A percentile compares a stretch with the other conserved stretches of the same genome.
phyloP scores from a whole-genome alignment of 2,329 filamentous ascomycete genomes.

The Colletotrichum shisoi region DNA sequence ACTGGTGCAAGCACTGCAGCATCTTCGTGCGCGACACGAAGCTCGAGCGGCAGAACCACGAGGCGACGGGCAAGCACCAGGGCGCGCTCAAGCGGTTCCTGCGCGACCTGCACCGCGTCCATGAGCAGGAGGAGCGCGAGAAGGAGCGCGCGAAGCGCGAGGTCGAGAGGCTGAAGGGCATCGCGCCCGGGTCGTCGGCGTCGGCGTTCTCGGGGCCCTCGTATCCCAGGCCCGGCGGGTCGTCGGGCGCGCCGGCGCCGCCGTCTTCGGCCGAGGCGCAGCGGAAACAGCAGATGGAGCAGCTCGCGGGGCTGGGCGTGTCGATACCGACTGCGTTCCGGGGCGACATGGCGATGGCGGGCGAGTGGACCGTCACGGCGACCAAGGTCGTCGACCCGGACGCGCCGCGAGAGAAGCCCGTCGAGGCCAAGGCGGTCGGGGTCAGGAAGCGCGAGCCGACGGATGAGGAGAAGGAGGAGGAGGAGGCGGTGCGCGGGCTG shows the following conservation, averaged over 20 bases:
- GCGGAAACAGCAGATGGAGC: constrained; percentile 82
- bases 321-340: constrained; percentile 80
- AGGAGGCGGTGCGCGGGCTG: constrained; percentile 64
- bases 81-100: constrained; percentile 86
- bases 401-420: constrained; percentile 50
- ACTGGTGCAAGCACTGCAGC: constrained; percentile 98
- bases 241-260: constrained; percentile 35
- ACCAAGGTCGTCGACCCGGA: constrained; percentile 64
- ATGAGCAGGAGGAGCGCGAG: constrained; percentile 82
- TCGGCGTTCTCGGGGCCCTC: constrained; percentile 44
- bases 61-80: constrained; percentile 85
- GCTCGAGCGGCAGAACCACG: constrained; percentile 88
- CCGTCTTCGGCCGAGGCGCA: constrained; percentile 64
- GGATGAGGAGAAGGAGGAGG: constrained; percentile 68
- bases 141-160: constrained; percentile 84
- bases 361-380: constrained; percentile 82
- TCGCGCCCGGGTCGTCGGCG: constrained; percentile 62
- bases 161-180: constrained; percentile 82
- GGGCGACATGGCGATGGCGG: constrained; percentile 83
- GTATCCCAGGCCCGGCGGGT: constrained; percentile 43
- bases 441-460: constrained; percentile 69
- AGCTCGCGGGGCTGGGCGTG: constrained; percentile 87
- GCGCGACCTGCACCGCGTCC: constrained; percentile 83
- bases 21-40: constrained; percentile 90
- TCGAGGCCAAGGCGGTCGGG: constrained; percentile 62